phyloP scores from a whole-genome alignment of 2,329 filamentous ascomycete species.

The Cercospora berteroae region DNA sequence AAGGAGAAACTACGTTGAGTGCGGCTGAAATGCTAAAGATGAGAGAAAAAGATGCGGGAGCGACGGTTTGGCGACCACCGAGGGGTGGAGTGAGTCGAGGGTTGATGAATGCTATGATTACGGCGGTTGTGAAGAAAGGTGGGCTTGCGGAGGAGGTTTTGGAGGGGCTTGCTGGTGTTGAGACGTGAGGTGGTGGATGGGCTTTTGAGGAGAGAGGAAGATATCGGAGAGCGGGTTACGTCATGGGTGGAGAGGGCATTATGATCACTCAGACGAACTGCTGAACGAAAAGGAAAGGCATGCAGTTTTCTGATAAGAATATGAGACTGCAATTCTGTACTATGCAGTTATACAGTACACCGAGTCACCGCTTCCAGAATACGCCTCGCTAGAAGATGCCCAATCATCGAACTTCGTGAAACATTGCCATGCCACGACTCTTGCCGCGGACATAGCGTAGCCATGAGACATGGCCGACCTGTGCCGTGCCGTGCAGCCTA shows the following conservation, averaged over 20 bases:
- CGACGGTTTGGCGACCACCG: conserved; percentile 77
- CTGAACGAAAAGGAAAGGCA: not conserved
- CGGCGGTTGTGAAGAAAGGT: conserved; percentile 70
- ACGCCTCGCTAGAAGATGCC: not conserved
- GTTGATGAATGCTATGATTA: conserved; percentile 71
- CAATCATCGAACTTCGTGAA: not conserved
- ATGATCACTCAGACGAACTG: not conserved
- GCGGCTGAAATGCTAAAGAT: conserved; percentile 44
- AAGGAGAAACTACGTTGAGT: conserved; percentile 29
- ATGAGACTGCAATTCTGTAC: not conserved
- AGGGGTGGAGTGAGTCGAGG: conserved; percentile 76
- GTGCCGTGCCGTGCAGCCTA: not conserved
- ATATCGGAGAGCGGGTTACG: not conserved
- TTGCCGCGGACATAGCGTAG: not conserved
- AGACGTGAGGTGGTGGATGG: conserved; percentile 41
- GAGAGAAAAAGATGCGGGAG: conserved; percentile 50
- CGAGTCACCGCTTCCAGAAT: not conserved
- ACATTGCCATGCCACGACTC: not conserved
- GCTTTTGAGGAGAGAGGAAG: no score
- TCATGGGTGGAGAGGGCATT: not conserved
- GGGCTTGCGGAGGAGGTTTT: conserved; percentile 86
- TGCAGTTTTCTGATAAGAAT: not conserved
- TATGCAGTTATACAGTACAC: not conserved
- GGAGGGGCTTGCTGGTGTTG: conserved; percentile 73
- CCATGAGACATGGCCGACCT: not conserved